Conservation (phyloP, 176 grass and related monocot species). For the Puccinellia tenuiflora region DNA sequence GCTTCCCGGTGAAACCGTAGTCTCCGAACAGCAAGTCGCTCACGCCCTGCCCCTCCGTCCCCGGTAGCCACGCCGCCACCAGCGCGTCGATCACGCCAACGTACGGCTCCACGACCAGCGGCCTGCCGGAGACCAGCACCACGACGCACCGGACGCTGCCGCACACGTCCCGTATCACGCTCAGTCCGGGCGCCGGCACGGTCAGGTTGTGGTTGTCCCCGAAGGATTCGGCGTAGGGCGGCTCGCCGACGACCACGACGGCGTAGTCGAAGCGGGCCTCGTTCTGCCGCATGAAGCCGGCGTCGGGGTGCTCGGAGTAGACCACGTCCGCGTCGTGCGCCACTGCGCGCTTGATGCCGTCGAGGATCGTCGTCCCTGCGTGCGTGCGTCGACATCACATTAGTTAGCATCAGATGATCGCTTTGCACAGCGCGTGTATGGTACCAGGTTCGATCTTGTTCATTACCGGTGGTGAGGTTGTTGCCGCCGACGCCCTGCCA, state of each 20-base stretch:
- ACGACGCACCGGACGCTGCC: constrained; percentile 49
- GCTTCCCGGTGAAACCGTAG: constrained; percentile 77
- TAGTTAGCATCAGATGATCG: not conserved
- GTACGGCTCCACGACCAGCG: constrained; percentile 62
- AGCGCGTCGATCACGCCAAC: constrained; percentile 46
- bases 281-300: constrained; percentile 31
- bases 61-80: constrained; percentile 88
- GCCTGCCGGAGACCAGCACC: constrained; percentile 53
- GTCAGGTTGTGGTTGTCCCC: constrained; percentile 73
- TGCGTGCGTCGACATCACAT: not conserved
- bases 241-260: constrained; percentile 58
- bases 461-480: not conserved
- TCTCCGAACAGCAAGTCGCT: constrained; percentile 83
- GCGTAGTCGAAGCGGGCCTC: constrained; percentile 39
- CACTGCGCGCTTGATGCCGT: constrained; percentile 43
- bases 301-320: constrained; percentile 42
- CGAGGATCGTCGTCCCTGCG: constrained; percentile 46
- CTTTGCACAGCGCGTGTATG: not conserved
- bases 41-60: constrained; percentile 75
- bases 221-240: constrained; percentile 49
- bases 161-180: constrained; percentile 38
- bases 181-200: constrained; percentile 45
- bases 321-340: constrained; percentile 42
- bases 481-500: constrained; percentile 54
- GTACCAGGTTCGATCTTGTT: not conserved